Evolutionary conservation across 306 rosid species (phyloP), one percentile per base, ranked within the genome.

Genomic region (Vachellia pachyceras): DNA sequence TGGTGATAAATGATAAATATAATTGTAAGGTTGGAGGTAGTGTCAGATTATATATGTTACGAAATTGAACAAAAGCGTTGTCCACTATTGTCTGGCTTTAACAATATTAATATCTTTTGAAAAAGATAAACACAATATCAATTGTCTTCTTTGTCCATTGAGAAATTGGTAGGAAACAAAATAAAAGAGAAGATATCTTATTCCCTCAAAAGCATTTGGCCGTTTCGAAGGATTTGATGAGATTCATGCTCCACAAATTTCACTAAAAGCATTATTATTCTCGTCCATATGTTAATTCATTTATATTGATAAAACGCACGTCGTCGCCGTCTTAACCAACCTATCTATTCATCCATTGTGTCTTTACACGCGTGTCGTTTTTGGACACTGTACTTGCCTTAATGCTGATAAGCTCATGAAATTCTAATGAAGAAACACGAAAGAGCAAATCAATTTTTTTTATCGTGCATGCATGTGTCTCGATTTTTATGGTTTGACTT

Each of bases 241-340:
- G 44, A 20, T 45, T 45, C 75, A 33, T 23, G 58, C 5, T 7
- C 40, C 57, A 15, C 29, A 67, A 45, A 39, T 15, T 18, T 40
- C 72, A 67, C 3, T 15, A 49, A 49, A 49, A 49, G 20, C 3
- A 49, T 45, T 45, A 10, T 3, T n/a, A 45, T 45, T 49, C 20
- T 49, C 2, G 55, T 49, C 8, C 4, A 1, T 14, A 12, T n/a
- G 55, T 15, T 49, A 14, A 3, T 49, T 52, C 37, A 76, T 69
- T 41, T 13, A 12, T 12, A 39, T 55, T 15, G 14, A 75, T 75
- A 22, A 75, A 55, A 55, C 40, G 40, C 58, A 13, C 14, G 40
- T 75, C 57, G 18, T 76, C 72, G 80, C 64, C 60, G 37, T 20
- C 80, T 64, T 39, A 22, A 47, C 41, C 74, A 77, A n/a, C 74